A percentile compares a stretch with the other conserved stretches of the same genome.
Evolutionary conservation across 2,329 filamentous ascomycete species (phyloP).

Genomic region (Penicillium sp.): DNA sequence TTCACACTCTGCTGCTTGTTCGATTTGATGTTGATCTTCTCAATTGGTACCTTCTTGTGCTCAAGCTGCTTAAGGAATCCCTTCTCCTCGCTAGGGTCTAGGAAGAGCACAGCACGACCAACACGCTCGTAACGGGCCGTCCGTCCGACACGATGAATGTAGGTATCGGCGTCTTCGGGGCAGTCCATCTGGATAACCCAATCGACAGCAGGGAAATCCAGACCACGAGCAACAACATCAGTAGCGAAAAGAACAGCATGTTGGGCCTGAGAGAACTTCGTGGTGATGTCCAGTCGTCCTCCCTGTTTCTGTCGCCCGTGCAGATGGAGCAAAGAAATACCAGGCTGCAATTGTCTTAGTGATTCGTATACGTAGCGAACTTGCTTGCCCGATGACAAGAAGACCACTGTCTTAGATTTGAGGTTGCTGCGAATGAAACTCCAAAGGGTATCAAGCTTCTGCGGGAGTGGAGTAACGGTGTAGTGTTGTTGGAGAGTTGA

Average conservation of each 20-base stretch:
- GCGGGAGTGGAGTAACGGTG: constrained; percentile 75
- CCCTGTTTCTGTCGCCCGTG: constrained; percentile 92
- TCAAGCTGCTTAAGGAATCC: constrained; percentile 86
- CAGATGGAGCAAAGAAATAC: constrained; percentile 87
- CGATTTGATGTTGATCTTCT: constrained; percentile 79
- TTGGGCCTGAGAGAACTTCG: constrained; percentile 75
- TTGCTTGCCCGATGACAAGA: constrained; percentile 92
- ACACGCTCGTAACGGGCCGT: constrained; percentile 91
- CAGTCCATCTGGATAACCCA: constrained; percentile 99
- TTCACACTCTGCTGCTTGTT: constrained; percentile 87
- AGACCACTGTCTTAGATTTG: constrained; percentile 93
- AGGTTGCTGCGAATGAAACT: constrained; percentile 89
- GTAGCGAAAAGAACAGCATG: constrained; percentile 90
- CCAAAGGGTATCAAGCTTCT: constrained; percentile 90
- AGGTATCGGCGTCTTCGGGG: constrained; percentile 94
- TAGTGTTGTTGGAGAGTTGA: constrained; percentile 86
- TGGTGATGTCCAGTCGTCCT: constrained; percentile 81
- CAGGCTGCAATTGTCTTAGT: constrained; percentile 88
- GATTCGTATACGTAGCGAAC: constrained; percentile 94
- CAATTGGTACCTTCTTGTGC: constrained; percentile 84
- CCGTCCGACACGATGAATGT: constrained; percentile 92
- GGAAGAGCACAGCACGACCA: constrained; percentile 82
- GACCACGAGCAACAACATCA: constrained; percentile 87
- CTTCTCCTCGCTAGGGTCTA: constrained; percentile 86
- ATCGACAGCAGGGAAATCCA: constrained; percentile 95